Evolutionary conservation across 2,329 filamentous ascomycete species (phyloP).

Genomic region (Fusarium virguliforme): DNA sequence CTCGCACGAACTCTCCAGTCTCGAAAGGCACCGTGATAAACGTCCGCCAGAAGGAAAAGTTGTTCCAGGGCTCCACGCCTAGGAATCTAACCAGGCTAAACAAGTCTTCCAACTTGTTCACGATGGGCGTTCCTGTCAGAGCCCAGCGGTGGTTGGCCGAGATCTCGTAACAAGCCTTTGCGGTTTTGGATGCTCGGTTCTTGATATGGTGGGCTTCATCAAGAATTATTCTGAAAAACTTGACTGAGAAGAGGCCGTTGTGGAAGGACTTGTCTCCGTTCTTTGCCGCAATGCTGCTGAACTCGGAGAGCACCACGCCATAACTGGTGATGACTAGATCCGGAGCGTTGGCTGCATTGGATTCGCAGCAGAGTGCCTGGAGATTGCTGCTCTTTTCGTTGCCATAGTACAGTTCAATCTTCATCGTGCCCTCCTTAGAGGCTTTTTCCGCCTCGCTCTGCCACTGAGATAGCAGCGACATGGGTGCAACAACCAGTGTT

Average conservation of each 20-base stretch:
- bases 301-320: slow-evolving; percentile 92
- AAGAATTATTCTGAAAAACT: slow-evolving; percentile 95
- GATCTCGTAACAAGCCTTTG: slow-evolving; percentile 94
- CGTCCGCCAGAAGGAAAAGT: slow-evolving; percentile 99
- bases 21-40: slow-evolving; percentile 99
- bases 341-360: slow-evolving; percentile 82
- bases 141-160: slow-evolving; percentile 91
- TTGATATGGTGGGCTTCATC: slow-evolving; percentile 98
- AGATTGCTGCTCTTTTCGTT: slow-evolving; percentile 86
- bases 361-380: slow-evolving; percentile 81
- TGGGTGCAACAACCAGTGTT: slow-evolving; percentile 95
- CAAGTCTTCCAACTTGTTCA: slow-evolving; percentile 94
- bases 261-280: slow-evolving; percentile 77
- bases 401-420: slow-evolving; percentile 92
- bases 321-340: slow-evolving; percentile 97
- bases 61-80: slow-evolving; percentile 96
- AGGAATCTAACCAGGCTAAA: slow-evolving; percentile 95
- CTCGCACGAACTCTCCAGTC: slow-evolving; percentile 92
- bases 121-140: slow-evolving; percentile 94
- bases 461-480: slow-evolving; percentile 97
- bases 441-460: slow-evolving; percentile 95
- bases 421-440: slow-evolving; percentile 86
- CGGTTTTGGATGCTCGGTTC: slow-evolving; percentile 89
- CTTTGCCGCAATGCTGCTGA: slow-evolving; percentile 76
- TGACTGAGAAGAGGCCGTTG: slow-evolving; percentile 87